Percentiles rank a stretch among this genome's conserved stretches.
Conservation (phyloP, 345 rosid genomes). For the Dipteronia dyeriana region DNA sequence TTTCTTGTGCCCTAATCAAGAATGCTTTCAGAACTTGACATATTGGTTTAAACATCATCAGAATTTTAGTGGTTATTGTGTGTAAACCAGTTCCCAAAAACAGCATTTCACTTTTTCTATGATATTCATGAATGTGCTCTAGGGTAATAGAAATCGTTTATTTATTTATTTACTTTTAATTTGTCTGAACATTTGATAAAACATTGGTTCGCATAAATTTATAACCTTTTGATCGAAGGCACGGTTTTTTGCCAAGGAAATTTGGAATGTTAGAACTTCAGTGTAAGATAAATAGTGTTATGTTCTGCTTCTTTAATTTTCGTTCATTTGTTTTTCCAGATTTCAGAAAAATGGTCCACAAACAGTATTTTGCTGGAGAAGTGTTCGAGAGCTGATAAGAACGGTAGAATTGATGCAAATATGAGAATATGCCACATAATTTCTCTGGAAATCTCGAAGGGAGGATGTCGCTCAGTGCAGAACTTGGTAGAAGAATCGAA, state of each 20-base stretch:
- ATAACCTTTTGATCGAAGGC: background rate
- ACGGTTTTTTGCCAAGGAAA: background rate
- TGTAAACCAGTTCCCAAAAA: background rate
- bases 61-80: background rate
- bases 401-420: background rate
- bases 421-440: background rate
- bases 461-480: background rate
- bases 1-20: background rate
- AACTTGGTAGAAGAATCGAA: background rate
- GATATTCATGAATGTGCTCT: background rate
- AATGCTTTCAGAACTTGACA: background rate
- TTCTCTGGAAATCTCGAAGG: background rate
- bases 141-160: background rate
- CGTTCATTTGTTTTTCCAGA: slow-evolving; percentile 25
- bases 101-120: background rate
- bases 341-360: slow-evolving; percentile 61
- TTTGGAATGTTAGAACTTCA: background rate
- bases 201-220: background rate
- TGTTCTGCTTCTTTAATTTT: too few species aligned
- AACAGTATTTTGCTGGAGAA: slow-evolving; percentile 42
- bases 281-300: too few species aligned
- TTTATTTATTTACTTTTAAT: too few species aligned
- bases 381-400: slow-evolving; percentile 34
- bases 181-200: too few species aligned
- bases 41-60: background rate